Base-by-base conservation (phyloP, 331 rosid species). In the Phaseolus coccineus region DNA sequence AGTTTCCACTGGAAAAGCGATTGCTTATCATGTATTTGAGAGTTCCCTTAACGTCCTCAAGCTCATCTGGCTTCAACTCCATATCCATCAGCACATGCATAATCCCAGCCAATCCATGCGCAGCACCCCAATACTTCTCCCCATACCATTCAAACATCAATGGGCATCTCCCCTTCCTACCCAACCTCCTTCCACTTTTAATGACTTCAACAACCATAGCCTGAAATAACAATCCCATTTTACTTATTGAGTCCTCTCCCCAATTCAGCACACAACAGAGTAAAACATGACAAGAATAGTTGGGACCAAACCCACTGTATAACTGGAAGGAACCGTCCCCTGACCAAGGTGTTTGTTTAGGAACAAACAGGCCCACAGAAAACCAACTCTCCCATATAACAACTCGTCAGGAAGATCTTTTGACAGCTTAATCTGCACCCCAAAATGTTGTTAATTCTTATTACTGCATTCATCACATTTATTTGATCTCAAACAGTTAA, bases 81-180 rank as follows among this genome's bases (percentile, higher is more conserved):
- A 89, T 82, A 82, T 93, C 92, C 91, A 91, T 82, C 80, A 90
- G 76, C n/a, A 93, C 94, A 84, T 91, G 89, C 88, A 93, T 79
- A 80, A 89, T 90, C 84, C 97, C 96, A 15, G 92, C 94, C 83
- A 93, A 81, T 42, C 94, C 97, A 87, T 93, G 97, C 0, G 97
- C 96, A 65, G 92, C 94, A 74, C 97, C 96, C 91, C 94, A 89
- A 77, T 90, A 93, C 81, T 83, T 93, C 81, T 93, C 89, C 5
- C 96, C 91, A 13, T 93, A 87, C 93, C 94, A 93, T 79, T 93
- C 96, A 57, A 78, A 91, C 97, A 91, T 89, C 82, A 93, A 82
- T 5, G 94, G 92, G 39, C 89, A 86, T 30, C 46, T 81, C 59
- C 86, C 96, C 72, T 67, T 84, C 84, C 61, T 83, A 9, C 87